Percentiles rank a stretch among this genome's conserved stretches.
Conservation (phyloP, 2,329 filamentous ascomycete genomes). For the Trichothecium roseum region DNA sequence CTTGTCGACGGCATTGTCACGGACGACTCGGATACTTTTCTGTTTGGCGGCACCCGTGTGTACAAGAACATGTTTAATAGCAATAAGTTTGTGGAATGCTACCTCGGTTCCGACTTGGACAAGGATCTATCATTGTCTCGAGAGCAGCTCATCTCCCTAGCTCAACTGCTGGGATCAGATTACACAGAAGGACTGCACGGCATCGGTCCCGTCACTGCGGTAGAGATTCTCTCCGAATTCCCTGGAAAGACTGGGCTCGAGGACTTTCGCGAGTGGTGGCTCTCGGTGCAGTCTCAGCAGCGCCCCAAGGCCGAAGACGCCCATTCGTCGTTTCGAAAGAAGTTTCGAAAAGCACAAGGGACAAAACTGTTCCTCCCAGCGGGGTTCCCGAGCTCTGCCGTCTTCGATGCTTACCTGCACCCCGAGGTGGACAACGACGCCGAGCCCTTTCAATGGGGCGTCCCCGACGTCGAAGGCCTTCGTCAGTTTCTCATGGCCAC, state of each 20-base stretch:
- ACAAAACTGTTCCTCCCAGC: constrained; percentile 80
- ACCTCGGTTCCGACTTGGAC: constrained; percentile 72
- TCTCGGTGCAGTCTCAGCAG: constrained; percentile 58
- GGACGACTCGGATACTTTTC: constrained; percentile 91
- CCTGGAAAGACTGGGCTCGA: constrained; percentile 48
- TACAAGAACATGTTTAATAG: constrained; percentile 99
- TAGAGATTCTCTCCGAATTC: constrained; percentile 93
- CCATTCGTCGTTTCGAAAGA: constrained; percentile 61
- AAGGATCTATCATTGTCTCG: constrained; percentile 81
- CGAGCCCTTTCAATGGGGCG: constrained; percentile 86
- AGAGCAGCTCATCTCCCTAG: constrained; percentile 79
- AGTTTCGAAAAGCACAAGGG: constrained; percentile 70
- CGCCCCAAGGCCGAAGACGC: constrained; percentile 54
- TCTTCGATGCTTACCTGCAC: constrained; percentile 72
- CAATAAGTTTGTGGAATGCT: constrained; percentile 96
- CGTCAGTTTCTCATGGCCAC: constrained; percentile 80
- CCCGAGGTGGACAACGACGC: constrained; percentile 76
- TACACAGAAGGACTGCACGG: constrained; percentile 89
- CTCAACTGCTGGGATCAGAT: constrained; percentile 84
- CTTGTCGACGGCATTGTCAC: constrained; percentile 97
- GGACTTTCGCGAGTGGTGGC: constrained; percentile 85
- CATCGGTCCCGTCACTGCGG: constrained; percentile 85
- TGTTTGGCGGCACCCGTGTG: constrained; percentile 90
- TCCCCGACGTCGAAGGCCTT: constrained; percentile 81
- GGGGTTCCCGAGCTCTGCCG: constrained; percentile 66